Conservation (phyloP, 148 eudicot genomes). For the Spergularia bocconei region DNA sequence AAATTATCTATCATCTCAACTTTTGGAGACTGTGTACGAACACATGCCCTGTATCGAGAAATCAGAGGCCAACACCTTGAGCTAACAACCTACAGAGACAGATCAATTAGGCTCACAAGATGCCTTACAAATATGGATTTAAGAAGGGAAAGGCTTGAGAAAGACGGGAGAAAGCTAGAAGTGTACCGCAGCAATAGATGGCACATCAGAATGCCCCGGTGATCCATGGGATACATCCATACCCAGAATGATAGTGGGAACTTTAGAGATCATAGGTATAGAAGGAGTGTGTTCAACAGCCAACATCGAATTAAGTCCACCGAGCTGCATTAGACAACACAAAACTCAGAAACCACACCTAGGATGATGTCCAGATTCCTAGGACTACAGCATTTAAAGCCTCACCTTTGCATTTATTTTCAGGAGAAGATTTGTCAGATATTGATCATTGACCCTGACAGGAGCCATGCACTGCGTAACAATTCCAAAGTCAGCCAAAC, state of each 20-base stretch:
- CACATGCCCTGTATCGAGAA: slow-evolving; percentile 67
- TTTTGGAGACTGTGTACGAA: slow-evolving; percentile 70
- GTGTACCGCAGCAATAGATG: slow-evolving; percentile 83
- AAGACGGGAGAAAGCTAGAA: too few species aligned
- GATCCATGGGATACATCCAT: slow-evolving; percentile 83
- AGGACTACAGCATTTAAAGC: neutral
- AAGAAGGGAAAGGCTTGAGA: neutral
- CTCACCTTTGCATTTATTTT: slow-evolving; percentile 94
- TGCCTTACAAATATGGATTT: neutral
- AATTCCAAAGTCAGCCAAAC: slow-evolving; percentile 72
- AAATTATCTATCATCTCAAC: slow-evolving; percentile 72
- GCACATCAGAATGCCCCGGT: slow-evolving; percentile 70
- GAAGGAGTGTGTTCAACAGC: slow-evolving; percentile 52
- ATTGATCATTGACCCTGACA: slow-evolving; percentile 75
- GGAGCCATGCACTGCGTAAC: slow-evolving; percentile 92
- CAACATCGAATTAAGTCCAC: slow-evolving; percentile 67
- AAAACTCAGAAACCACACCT: neutral
- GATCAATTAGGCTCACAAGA: neutral
- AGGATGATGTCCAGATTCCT: slow-evolving; percentile 14
- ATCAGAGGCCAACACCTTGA: slow-evolving; percentile 76
- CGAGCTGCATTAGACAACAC: slow-evolving; percentile 46
- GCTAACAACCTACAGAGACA: slow-evolving; percentile 53
- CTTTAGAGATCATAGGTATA: slow-evolving; percentile 63
- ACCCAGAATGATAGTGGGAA: slow-evolving; percentile 67
- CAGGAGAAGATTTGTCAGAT: slow-evolving; percentile 72